Evolutionary conservation across 2,329 filamentous ascomycete genomes (phyloP).

Genomic region (Coniella vitis): DNA sequence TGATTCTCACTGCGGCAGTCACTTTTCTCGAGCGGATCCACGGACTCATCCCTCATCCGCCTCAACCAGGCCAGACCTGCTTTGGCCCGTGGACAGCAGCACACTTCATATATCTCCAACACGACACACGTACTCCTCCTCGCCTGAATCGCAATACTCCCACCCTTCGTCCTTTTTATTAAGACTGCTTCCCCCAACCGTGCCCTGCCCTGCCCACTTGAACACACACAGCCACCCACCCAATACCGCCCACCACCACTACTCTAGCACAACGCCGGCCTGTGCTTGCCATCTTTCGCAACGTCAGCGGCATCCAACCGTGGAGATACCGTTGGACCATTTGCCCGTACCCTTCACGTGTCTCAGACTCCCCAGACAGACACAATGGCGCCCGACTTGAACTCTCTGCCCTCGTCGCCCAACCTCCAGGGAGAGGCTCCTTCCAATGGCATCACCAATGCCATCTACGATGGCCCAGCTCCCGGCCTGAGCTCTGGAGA

Average conservation of each 20-base stretch:
- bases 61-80: conserved; percentile 3
- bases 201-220: too few relatives aligned
- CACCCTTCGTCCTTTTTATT: too few relatives aligned
- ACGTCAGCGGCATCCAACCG: not conserved
- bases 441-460: conserved; percentile 20
- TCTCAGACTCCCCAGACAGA: conserved; percentile 9
- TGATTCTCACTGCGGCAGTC: too few relatives aligned
- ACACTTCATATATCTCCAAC: not conserved
- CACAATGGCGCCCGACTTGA: conserved; percentile 66
- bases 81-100: not conserved
- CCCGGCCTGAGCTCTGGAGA: conserved; percentile 10
- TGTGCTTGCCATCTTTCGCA: not conserved
- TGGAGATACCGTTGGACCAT: not conserved
- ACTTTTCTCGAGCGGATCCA: conserved; percentile 1
- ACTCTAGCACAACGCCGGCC: not conserved
- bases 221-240: too few relatives aligned
- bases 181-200: too few relatives aligned
- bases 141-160: too few relatives aligned
- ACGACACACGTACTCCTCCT: not conserved
- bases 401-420: conserved; percentile 57
- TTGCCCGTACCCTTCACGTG: too few relatives aligned
- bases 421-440: conserved; percentile 12
- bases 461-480: conserved; percentile 7
- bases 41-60: conserved; percentile 7
- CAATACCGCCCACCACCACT: too few relatives aligned